Conservation (phyloP, 2,329 filamentous ascomycete species). For the Cladophialophora bantiana region DNA sequence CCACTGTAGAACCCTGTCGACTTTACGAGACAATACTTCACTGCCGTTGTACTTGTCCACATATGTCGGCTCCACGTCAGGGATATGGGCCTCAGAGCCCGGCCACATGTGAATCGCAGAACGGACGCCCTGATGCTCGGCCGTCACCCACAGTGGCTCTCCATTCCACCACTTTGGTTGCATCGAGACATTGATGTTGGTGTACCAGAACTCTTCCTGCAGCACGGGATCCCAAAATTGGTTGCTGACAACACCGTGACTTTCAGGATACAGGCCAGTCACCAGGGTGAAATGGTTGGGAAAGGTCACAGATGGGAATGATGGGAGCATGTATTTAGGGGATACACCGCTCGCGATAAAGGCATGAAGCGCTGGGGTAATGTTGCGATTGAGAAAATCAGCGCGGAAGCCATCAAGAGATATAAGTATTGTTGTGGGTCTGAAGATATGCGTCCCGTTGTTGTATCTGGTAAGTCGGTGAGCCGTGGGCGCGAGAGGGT, state of each 20-base stretch:
- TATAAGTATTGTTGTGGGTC: conserved; percentile 89
- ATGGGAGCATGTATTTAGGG: conserved; percentile 89
- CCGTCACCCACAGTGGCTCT: conserved; percentile 92
- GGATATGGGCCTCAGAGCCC: conserved; percentile 86
- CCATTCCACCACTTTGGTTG: conserved; percentile 93
- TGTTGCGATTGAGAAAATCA: conserved; percentile 82
- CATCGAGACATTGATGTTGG: conserved; percentile 63
- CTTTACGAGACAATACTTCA: conserved; percentile 77
- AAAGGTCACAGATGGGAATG: conserved; percentile 95
- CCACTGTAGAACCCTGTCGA: conserved; percentile 78
- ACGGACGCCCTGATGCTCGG: conserved; percentile 78
- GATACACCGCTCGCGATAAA: conserved; percentile 86
- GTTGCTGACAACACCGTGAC: conserved; percentile 91
- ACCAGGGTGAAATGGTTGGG: conserved; percentile 95
- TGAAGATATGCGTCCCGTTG: conserved; percentile 89
- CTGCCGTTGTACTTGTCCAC: conserved; percentile 84
- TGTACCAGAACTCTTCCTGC: conserved; percentile 81
- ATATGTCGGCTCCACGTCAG: conserved; percentile 75
- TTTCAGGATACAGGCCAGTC: conserved; percentile 90
- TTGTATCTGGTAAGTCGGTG: conserved; percentile 51
- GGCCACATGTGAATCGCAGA: conserved; percentile 98
- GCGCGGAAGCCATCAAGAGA: conserved; percentile 96
- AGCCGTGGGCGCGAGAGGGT: conserved; percentile 36
- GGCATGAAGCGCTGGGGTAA: conserved; percentile 81
- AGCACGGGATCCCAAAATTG: conserved; percentile 87